Conservation (phyloP, 1,284 basidiomycete genomes). For the Ganoderma resinaceum region DNA sequence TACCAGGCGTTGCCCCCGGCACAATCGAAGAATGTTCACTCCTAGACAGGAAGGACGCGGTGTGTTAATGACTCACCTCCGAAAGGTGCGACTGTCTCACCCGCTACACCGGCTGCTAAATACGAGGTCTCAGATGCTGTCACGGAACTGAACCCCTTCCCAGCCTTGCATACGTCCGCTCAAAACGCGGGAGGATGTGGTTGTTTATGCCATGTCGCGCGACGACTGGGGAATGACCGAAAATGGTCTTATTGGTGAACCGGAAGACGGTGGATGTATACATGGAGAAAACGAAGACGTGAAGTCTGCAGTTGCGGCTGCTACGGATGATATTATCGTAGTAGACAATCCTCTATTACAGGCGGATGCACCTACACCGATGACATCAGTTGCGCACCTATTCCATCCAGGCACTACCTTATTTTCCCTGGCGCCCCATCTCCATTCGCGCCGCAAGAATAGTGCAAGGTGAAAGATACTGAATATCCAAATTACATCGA, state of each 20-base stretch:
- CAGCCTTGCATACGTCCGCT: constrained; percentile 20
- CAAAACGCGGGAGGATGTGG: constrained; percentile 30
- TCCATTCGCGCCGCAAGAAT: too few species aligned
- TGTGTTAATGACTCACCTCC: constrained; percentile 33
- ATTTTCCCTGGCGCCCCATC: too few species aligned
- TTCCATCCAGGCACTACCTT: background rate
- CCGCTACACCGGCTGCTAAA: constrained; percentile 43
- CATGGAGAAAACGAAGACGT: constrained; percentile 8
- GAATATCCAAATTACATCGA: background rate
- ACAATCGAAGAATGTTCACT: background rate
- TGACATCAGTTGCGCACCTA: background rate
- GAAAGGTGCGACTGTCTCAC: constrained; percentile 43
- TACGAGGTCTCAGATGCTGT: constrained; percentile 27
- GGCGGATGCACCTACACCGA: background rate
- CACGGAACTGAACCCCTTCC: background rate
- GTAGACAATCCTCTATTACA: background rate
- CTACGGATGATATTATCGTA: background rate
- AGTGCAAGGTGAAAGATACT: too few species aligned
- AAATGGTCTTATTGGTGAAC: constrained; percentile 5
- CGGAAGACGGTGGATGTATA: constrained; percentile 20
- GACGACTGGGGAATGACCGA: constrained; percentile 11
- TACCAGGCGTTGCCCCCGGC: constrained; percentile 30
- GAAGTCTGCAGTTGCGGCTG: background rate
- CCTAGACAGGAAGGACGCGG: background rate
- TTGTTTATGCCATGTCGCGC: constrained; percentile 31